phyloP scores from a whole-genome alignment of 257 asterid species.

The Echium plantagineum region DNA sequence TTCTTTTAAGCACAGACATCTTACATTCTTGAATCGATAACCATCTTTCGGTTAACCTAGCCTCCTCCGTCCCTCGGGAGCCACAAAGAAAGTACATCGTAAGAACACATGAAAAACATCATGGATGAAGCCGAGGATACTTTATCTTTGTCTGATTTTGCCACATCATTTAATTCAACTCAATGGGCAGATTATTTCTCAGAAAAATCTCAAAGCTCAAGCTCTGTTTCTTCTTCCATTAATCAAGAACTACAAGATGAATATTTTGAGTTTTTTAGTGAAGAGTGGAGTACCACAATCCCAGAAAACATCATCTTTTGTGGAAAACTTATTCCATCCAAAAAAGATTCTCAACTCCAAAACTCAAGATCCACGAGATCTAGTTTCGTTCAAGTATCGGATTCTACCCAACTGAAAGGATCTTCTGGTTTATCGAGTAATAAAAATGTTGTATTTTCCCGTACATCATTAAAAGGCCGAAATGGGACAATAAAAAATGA shows the following conservation, averaged over 20 bases:
- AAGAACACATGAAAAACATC: conserved; percentile 7
- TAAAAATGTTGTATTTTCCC: no score
- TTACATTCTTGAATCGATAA: no score
- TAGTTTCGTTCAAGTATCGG: no score
- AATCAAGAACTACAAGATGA: conserved; percentile 13
- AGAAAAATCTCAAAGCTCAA: conserved; percentile 34
- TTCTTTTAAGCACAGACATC: no score
- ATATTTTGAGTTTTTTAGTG: conserved; percentile 28
- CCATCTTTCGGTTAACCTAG: no score
- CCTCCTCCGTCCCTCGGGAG: no score
- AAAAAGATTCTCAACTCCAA: no score
- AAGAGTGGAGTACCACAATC: conserved; percentile 10
- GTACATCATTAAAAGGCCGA: no score
- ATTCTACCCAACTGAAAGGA: no score
- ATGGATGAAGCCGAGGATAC: conserved; percentile 44
- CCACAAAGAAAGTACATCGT: no score
- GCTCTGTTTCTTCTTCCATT: conserved; percentile 29
- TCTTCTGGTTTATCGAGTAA: no score
- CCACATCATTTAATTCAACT: conserved; percentile 24
- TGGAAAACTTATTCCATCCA: conserved; percentile 27
- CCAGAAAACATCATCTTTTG: conserved; percentile 47
- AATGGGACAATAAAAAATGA: not conserved
- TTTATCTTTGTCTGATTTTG: conserved; percentile 58
- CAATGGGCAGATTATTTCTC: conserved; percentile 25
- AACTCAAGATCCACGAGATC: no score